Evolutionary conservation across 169 alveolate species (phyloP).

Genomic region (Plasmodium relictum): DNA sequence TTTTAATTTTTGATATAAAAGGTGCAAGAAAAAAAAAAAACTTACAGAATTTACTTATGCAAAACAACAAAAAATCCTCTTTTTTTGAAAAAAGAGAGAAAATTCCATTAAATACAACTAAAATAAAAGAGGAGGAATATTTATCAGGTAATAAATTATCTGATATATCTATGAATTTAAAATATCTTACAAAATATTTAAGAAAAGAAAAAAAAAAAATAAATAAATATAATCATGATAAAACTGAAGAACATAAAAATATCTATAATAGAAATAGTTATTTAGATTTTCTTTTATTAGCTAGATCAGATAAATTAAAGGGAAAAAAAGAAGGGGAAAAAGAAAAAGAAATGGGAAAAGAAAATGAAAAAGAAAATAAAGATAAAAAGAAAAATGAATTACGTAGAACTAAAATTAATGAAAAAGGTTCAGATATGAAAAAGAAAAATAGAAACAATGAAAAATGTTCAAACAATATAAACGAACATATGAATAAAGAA

Average conservation of each 20-base stretch:
- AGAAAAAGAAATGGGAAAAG: not conserved
- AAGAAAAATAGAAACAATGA: not conserved
- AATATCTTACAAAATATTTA: constrained; percentile 18
- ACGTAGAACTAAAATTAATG: not conserved
- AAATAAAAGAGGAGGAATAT: constrained; percentile 34
- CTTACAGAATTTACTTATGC: constrained; percentile 55
- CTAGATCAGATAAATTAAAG: not conserved
- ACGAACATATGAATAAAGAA: not conserved
- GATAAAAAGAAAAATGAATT: not conserved
- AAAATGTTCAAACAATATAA: not conserved
- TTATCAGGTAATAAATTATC: constrained; percentile 26
- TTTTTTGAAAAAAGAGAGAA: constrained; percentile 40
- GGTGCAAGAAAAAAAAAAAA: constrained; percentile 77
- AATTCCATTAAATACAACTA: constrained; percentile 25
- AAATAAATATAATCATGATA: not conserved
- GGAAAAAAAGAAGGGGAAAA: not conserved
- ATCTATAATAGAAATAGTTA: constrained; percentile 10
- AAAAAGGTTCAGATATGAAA: constrained; percentile 9
- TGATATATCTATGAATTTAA: constrained; percentile 33
- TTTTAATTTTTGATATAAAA: constrained; percentile 75
- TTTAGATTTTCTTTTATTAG: constrained; percentile 7
- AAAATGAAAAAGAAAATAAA: not conserved
- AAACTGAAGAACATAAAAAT: not conserved
- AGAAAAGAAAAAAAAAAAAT: constrained; percentile 37
- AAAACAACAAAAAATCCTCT: constrained; percentile 22